phyloP scores from a whole-genome alignment of 371 early-diverging fungal genomes.

The Mucor irregularis region DNA sequence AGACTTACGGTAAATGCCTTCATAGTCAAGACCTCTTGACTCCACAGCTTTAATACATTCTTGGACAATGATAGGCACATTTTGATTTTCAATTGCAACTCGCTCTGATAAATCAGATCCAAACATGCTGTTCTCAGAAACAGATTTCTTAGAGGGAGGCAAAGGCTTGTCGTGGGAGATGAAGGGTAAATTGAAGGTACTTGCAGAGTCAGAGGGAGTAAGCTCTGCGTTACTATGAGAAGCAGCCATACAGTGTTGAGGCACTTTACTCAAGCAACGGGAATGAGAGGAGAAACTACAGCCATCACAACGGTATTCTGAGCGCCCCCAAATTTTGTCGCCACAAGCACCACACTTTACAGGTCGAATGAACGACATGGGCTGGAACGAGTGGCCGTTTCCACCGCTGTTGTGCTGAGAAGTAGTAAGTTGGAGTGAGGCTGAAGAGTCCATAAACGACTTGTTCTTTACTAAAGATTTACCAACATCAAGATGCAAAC shows the following conservation, averaged over 20 bases:
- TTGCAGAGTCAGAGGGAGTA: not conserved
- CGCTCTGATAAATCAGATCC: slow-evolving; percentile 33
- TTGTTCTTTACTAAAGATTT: not conserved
- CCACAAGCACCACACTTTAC: slow-evolving; percentile 80
- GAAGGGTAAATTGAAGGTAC: not conserved
- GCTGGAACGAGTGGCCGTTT: slow-evolving; percentile 57
- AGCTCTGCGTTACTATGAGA: slow-evolving; percentile 24
- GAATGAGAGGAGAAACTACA: slow-evolving; percentile 37
- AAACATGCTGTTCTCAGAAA: slow-evolving; percentile 27
- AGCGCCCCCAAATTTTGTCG: slow-evolving; percentile 85
- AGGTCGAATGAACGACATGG: slow-evolving; percentile 64
- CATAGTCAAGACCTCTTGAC: slow-evolving; percentile 69
- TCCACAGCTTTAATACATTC: slow-evolving; percentile 83
- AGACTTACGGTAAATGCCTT: slow-evolving; percentile 94
- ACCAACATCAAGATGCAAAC: not conserved
- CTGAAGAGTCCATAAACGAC: slow-evolving; percentile 2
- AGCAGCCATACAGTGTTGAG: slow-evolving; percentile 29
- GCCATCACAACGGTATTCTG: slow-evolving; percentile 76
- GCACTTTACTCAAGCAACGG: slow-evolving; percentile 35
- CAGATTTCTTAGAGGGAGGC: not conserved
- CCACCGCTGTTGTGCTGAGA: not conserved
- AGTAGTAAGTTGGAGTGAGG: not conserved
- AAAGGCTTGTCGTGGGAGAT: not conserved
- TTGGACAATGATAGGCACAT: slow-evolving; percentile 74
- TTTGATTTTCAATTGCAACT: slow-evolving; percentile 29